These are phyloP conservation scores for Centrapalus pauciflorus DNA, from an alignment of 129 eudicot genomes.

Conservation along the genomic window DNA sequence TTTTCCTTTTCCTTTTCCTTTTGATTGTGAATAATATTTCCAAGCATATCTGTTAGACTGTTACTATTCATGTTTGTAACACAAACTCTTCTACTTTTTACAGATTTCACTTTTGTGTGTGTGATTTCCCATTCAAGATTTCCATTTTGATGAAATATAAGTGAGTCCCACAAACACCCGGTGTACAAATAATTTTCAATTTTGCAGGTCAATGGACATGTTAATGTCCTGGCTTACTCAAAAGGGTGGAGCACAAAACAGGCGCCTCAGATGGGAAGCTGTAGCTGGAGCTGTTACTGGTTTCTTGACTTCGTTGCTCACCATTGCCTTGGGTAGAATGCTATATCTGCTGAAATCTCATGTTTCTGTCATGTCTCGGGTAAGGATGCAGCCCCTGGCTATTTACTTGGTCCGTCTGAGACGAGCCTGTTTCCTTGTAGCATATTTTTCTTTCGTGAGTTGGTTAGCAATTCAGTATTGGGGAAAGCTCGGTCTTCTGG, in stretches of 20 bases:
- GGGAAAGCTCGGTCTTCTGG: conserved; percentile 62
- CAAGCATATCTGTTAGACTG: too few relatives aligned
- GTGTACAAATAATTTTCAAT: conserved; percentile 1
- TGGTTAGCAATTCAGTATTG: conserved; percentile 72
- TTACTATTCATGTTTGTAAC: too few relatives aligned
- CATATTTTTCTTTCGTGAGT: conserved; percentile 68
- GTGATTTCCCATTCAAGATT: not conserved
- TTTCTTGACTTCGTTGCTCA: conserved; percentile 50
- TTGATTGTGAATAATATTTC: too few relatives aligned
- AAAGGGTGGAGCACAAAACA: conserved; percentile 16
- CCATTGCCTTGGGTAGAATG: conserved; percentile 39
- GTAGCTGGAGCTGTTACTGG: conserved; percentile 60
- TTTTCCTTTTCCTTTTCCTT: too few relatives aligned
- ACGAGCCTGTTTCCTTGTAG: conserved; percentile 56
- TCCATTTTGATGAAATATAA: not conserved
- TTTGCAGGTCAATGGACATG: conserved; percentile 60
- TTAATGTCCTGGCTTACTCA: conserved; percentile 46
- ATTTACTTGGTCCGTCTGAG: conserved; percentile 35
- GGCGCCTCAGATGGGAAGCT: conserved; percentile 53
- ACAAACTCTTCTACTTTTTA: too few relatives aligned
- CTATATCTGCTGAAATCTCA: conserved; percentile 31
- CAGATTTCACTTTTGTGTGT: not conserved
- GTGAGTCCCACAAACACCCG: conserved; percentile 15
- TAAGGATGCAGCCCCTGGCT: conserved; percentile 12
- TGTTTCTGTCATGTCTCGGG: conserved; percentile 18